phyloP scores from a whole-genome alignment of 495 filamentous ascomycete species.

The Penicillium atrosanguineum region DNA sequence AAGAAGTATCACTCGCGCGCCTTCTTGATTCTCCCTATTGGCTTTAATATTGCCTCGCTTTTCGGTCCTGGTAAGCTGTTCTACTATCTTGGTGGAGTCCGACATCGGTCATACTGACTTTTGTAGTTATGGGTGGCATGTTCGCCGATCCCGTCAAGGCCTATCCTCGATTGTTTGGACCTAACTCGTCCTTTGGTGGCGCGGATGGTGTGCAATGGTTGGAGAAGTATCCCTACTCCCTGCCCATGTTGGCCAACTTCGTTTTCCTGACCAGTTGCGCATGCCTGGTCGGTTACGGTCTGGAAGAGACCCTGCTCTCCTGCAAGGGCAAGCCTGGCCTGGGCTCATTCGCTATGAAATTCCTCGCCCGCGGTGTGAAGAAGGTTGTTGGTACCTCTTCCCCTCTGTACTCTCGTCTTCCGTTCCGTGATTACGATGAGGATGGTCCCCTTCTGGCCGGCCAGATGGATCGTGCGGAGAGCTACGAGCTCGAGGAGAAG shows the following conservation, averaged over 20 bases:
- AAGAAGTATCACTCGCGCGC: slow-evolving; percentile 66
- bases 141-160: slow-evolving; percentile 70
- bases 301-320: slow-evolving; percentile 60
- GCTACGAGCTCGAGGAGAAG: slow-evolving; percentile 44
- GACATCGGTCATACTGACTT: slow-evolving; percentile 6
- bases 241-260: slow-evolving; percentile 73
- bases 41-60: slow-evolving; percentile 75
- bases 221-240: slow-evolving; percentile 65
- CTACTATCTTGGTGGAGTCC: not conserved
- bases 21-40: slow-evolving; percentile 69
- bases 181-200: slow-evolving; percentile 49
- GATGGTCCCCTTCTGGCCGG: slow-evolving; percentile 32
- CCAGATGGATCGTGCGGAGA: slow-evolving; percentile 27
- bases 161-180: slow-evolving; percentile 67
- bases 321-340: slow-evolving; percentile 47
- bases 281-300: slow-evolving; percentile 55
- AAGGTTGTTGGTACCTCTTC: slow-evolving; percentile 34
- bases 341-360: slow-evolving; percentile 31
- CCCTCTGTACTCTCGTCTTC: slow-evolving; percentile 33
- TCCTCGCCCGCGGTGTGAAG: slow-evolving; percentile 29
- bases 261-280: slow-evolving; percentile 59
- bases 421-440: slow-evolving; percentile 39
- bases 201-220: slow-evolving; percentile 61
- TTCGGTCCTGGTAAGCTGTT: slow-evolving; percentile 59
- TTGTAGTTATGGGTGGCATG: slow-evolving; percentile 62